These are phyloP conservation scores for Aspergillus ostianus DNA, from an alignment of 495 filamentous ascomycete genomes.

Conservation along the genomic window DNA sequence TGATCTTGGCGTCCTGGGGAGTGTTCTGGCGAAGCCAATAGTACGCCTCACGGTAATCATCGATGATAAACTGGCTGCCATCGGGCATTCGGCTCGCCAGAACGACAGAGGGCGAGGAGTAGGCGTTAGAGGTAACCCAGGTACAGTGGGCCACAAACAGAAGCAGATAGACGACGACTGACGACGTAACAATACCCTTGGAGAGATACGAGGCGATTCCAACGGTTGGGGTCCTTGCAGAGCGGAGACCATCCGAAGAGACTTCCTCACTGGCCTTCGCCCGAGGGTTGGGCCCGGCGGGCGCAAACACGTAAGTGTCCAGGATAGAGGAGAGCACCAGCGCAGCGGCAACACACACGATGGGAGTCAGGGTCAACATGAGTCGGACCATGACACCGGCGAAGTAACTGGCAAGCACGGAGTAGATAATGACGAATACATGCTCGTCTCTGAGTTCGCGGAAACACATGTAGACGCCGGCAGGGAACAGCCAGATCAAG, in stretches of 20 bases:
- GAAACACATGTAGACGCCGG: slow-evolving; percentile 98
- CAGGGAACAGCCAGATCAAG: slow-evolving; percentile 98
- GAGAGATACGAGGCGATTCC: slow-evolving; percentile 82
- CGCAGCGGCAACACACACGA: slow-evolving; percentile 93
- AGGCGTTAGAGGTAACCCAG: slow-evolving; percentile 98
- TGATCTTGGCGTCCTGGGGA: slow-evolving; percentile 89
- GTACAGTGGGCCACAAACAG: slow-evolving; percentile 97
- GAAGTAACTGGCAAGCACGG: slow-evolving; percentile 94
- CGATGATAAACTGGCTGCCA: slow-evolving; percentile 96
- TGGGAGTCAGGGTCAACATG: slow-evolving; percentile 95
- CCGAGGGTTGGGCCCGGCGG: slow-evolving; percentile 44
- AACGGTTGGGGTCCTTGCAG: slow-evolving; percentile 68
- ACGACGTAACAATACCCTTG: slow-evolving; percentile 68
- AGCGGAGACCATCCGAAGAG: slow-evolving; percentile 59
- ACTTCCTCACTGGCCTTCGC: slow-evolving; percentile 47
- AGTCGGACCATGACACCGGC: slow-evolving; percentile 98
- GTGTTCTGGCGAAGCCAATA: slow-evolving; percentile 99
- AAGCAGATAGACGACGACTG: slow-evolving; percentile 76
- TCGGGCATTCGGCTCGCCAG: slow-evolving; percentile 89
- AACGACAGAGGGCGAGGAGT: slow-evolving; percentile 97
- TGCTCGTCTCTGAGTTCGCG: slow-evolving; percentile 91
- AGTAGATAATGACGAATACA: slow-evolving; percentile 97
- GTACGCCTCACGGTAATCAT: slow-evolving; percentile 99
- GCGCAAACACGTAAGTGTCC: slow-evolving; percentile 73
- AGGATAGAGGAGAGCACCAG: slow-evolving; percentile 85